Percentiles rank a stretch among this genome's conserved stretches.
phyloP scores from a whole-genome alignment of 2,329 filamentous ascomycete genomes.

The Lecanicillium sp. region DNA sequence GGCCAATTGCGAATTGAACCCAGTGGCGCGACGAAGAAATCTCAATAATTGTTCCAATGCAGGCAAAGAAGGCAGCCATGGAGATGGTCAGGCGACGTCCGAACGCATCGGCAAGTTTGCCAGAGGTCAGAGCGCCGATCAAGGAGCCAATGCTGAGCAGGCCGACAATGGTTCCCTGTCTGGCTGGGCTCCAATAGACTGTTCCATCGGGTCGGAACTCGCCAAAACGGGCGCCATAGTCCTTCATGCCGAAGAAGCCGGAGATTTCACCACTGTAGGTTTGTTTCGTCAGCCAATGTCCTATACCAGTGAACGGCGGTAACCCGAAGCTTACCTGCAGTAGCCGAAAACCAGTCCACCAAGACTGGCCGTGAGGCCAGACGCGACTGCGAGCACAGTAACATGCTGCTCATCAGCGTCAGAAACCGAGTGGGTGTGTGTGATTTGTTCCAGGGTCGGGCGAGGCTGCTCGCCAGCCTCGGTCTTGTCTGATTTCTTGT shows the following conservation, averaged over 20 bases:
- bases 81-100: conserved; percentile 57
- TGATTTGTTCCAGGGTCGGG: too few relatives aligned
- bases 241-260: conserved; percentile 53
- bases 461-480: too few relatives aligned
- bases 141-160: conserved; percentile 54
- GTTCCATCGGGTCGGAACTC: conserved; percentile 26
- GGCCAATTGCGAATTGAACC: conserved; percentile 58
- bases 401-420: conserved; percentile 17
- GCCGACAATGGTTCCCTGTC: conserved; percentile 57
- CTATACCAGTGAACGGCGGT: background rate
- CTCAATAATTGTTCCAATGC: conserved; percentile 56
- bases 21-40: conserved; percentile 48
- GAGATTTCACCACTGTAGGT: conserved; percentile 46
- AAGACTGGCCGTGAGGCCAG: conserved; percentile 44
- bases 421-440: too few relatives aligned
- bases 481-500: too few relatives aligned
- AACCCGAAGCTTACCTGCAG: conserved; percentile 31
- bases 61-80: conserved; percentile 54
- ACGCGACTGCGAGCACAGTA: conserved; percentile 35
- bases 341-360: conserved; percentile 53
- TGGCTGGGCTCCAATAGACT: conserved; percentile 46
- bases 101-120: conserved; percentile 52
- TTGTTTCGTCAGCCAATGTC: background rate
- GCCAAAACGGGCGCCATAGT: conserved; percentile 50
- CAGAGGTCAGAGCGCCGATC: conserved; percentile 49